These are phyloP conservation scores for Alternaria alternata DNA, from an alignment of 2,329 filamentous ascomycete genomes.

Conservation along the genomic window DNA sequence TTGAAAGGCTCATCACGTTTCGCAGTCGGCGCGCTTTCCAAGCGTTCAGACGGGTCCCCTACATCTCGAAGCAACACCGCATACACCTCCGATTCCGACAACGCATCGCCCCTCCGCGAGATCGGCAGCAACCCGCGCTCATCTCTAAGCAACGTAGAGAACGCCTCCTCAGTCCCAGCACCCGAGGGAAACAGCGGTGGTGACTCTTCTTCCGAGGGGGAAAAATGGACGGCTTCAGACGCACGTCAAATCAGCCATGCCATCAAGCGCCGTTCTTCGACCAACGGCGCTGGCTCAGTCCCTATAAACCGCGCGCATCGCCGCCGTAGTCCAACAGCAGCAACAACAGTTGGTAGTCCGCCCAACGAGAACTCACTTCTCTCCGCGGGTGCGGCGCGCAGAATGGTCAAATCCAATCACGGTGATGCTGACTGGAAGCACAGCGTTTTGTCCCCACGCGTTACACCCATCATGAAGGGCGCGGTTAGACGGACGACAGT, in stretches of 20 bases:
- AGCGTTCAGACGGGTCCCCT: conserved; percentile 70
- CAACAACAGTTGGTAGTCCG: conserved; percentile 55
- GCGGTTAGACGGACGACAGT: conserved; percentile 50
- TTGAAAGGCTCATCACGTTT: conserved; percentile 75
- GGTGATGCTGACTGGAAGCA: conserved; percentile 60
- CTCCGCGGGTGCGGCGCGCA: conserved; percentile 70
- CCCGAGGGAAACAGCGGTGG: conserved; percentile 42
- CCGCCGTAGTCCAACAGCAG: conserved; percentile 63
- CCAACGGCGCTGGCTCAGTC: conserved; percentile 50
- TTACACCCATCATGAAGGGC: conserved; percentile 66
- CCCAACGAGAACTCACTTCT: conserved; percentile 68
- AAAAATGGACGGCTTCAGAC: conserved; percentile 60
- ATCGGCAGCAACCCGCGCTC: conserved; percentile 59
- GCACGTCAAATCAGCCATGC: conserved; percentile 64
- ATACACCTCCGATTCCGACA: conserved; percentile 66
- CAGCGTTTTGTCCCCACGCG: conserved; percentile 69
- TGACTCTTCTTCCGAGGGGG: conserved; percentile 57
- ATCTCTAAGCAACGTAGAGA: conserved; percentile 63
- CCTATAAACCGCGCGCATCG: conserved; percentile 56
- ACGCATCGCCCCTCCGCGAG: conserved; percentile 56
- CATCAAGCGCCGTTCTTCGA: conserved; percentile 63
- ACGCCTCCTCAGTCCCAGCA: conserved; percentile 31
- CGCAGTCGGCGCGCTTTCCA: conserved; percentile 85
- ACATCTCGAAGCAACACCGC: conserved; percentile 64
- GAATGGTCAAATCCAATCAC: conserved; percentile 47